Evolutionary conservation across 495 filamentous ascomycete species (phyloP), one percentile per base, ranked within the genome.

Genomic region (Xylaria venustula): DNA sequence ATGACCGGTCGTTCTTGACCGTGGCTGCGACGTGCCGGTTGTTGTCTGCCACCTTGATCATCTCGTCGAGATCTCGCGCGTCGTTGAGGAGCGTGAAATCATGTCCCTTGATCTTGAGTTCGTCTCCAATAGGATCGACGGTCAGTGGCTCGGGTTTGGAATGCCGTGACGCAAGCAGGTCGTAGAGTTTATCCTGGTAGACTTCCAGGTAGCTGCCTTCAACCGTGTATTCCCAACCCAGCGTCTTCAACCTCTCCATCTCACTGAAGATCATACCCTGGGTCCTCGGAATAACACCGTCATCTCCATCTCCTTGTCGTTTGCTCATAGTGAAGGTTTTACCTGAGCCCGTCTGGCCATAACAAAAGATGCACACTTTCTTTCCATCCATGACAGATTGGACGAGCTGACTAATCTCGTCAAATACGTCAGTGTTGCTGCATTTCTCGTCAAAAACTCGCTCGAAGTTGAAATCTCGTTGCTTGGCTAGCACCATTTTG

Each of bases 291-390:
- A 99, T 99, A 88, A 99, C 97, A 61, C 94, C 94, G 68, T 98
- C 92, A 3, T 76, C 70, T 0, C 91, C 90, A 23, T 64, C 61
- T 42, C 61, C 61, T 2, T 52, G 46, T 37, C 61, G 51, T 37
- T 67, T 67, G 37, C 90, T 93, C 94, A 99, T 99, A 20, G 95
- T 98, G 67, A 87, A 88, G 0, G 94, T 98, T 79, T 98, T 98
- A 45, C 94, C 94, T 34, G 92, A 93, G 3, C 94, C 94, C 3
- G 94, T 98, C 71, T 99, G 94, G 36, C 94, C 94, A 71, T 99
- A 99, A 71, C 92, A 97, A 78, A 99, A 97, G 63, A 99, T 98
- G 74, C 93, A 97, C 34, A 99, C 94, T 69, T 99, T 99, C 75
- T 97, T 98, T 15, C 94, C 94, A 71, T 99, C 94, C 46, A 99